Evolutionary conservation across 2,329 filamentous ascomycete species (phyloP).

Genomic region (Neospermospora avenae): DNA sequence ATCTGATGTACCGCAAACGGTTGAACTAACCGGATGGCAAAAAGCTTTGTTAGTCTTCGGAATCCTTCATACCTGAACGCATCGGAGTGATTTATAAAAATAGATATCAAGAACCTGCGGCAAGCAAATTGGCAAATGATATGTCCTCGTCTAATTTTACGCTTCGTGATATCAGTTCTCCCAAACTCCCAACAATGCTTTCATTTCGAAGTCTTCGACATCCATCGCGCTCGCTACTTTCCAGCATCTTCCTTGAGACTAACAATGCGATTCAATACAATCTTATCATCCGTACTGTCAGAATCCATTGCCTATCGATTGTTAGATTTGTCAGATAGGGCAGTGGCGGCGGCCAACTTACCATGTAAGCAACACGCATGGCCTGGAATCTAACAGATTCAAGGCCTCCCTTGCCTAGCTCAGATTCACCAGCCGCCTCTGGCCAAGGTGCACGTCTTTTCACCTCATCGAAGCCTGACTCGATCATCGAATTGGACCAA

Average conservation of each 20-base stretch:
- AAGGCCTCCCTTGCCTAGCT: slow-evolving; percentile 57
- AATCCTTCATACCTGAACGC: too few relatives aligned
- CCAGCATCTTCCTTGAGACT: slow-evolving; percentile 84
- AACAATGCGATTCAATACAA: slow-evolving; percentile 89
- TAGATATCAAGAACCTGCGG: background rate
- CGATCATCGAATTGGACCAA: slow-evolving; percentile 75
- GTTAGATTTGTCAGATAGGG: background rate
- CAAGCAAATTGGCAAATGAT: background rate
- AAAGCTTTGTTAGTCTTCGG: too few relatives aligned
- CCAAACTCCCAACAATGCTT: slow-evolving; percentile 17
- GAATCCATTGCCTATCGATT: slow-evolving; percentile 61
- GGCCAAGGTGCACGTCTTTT: slow-evolving; percentile 74
- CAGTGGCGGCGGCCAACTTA: slow-evolving; percentile 12
- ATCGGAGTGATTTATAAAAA: too few relatives aligned
- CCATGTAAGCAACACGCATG: slow-evolving; percentile 74
- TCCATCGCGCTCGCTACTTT: slow-evolving; percentile 43
- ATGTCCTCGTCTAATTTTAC: slow-evolving; percentile 3
- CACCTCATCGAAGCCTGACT: slow-evolving; percentile 80
- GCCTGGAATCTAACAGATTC: slow-evolving; percentile 88
- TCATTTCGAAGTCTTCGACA: background rate
- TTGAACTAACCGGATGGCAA: too few relatives aligned
- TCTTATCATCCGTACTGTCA: slow-evolving; percentile 73
- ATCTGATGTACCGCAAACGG: too few relatives aligned
- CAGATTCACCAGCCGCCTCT: slow-evolving; percentile 64
- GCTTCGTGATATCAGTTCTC: background rate